phyloP scores from a whole-genome alignment of 1,284 basidiomycete genomes.

The Thelephora terrestris region DNA sequence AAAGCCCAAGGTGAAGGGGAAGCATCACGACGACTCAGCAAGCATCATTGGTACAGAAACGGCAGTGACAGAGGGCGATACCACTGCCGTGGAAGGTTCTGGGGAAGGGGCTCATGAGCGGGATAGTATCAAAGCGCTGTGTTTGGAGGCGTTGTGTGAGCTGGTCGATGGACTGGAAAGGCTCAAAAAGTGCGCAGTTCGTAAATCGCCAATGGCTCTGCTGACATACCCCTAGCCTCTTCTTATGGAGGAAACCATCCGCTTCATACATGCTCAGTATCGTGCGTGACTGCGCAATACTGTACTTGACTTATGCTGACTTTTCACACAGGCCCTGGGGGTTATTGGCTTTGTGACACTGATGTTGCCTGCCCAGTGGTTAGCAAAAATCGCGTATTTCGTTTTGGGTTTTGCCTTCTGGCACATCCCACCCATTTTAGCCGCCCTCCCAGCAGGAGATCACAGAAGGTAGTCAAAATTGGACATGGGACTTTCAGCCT shows the following conservation, averaged over 20 bases:
- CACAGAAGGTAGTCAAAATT: conserved; percentile 31
- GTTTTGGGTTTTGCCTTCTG: conserved; percentile 45
- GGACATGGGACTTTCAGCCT: neutral
- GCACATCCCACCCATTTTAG: conserved; percentile 51
- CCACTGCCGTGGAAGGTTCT: conserved; percentile 24
- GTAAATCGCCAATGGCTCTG: neutral
- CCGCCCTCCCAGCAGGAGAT: conserved; percentile 36
- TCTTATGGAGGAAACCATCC: conserved; percentile 49
- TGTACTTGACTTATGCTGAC: neutral
- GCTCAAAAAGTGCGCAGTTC: conserved; percentile 45
- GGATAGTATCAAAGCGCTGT: conserved; percentile 31
- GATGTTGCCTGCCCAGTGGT: conserved; percentile 37
- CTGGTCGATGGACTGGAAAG: conserved; percentile 57
- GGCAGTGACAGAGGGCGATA: conserved; percentile 7
- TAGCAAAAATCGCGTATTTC: conserved; percentile 38
- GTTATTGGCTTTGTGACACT: conserved; percentile 30
- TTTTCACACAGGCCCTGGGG: conserved; percentile 22
- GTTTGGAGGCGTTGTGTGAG: conserved; percentile 33
- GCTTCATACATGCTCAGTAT: conserved; percentile 38
- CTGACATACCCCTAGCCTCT: conserved; percentile 31
- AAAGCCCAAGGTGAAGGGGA: conserved; percentile 13
- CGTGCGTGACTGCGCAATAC: conserved; percentile 24
- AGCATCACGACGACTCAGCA: neutral
- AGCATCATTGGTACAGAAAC: conserved; percentile 2
- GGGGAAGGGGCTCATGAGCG: conserved; percentile 24